These are phyloP conservation scores for Jamesozyma hellenica DNA, from an alignment of 805 yeast genomes.

Conservation along the genomic window DNA sequence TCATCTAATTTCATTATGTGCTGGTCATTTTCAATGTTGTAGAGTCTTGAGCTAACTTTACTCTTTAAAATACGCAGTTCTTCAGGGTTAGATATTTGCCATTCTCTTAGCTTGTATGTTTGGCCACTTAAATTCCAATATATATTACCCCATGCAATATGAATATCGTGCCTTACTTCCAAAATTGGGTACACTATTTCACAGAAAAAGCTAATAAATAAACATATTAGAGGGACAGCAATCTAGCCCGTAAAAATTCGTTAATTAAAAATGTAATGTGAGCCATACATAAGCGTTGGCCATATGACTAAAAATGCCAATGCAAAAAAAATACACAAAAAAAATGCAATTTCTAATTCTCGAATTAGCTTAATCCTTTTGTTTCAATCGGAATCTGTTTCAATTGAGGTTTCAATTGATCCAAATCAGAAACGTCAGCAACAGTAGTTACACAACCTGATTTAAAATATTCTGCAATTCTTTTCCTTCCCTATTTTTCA, in stretches of 20 bases:
- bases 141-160: slow-evolving; percentile 58
- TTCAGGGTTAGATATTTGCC: slow-evolving; percentile 72
- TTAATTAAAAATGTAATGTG: slow-evolving; percentile 63
- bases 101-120: slow-evolving; percentile 54
- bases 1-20: slow-evolving; percentile 2
- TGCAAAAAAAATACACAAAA: slow-evolving; percentile 51
- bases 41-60: slow-evolving; percentile 40
- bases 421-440: slow-evolving; percentile 5
- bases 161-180: slow-evolving; percentile 64
- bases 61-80: slow-evolving; percentile 62
- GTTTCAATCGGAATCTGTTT: slow-evolving; percentile 25
- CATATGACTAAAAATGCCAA: slow-evolving; percentile 59
- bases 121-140: slow-evolving; percentile 84
- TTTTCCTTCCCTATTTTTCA: slow-evolving; percentile 12
- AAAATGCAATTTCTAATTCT: slow-evolving; percentile 53
- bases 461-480: slow-evolving; percentile 4
- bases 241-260: slow-evolving; percentile 85
- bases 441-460: slow-evolving; percentile 7
- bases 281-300: slow-evolving; percentile 95
- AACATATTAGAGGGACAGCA: slow-evolving; percentile 71
- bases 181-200: slow-evolving; percentile 62
- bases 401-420: too few species aligned
- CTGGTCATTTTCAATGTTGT: slow-evolving; percentile 2
- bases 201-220: slow-evolving; percentile 52
- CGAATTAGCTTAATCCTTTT: slow-evolving; percentile 44